Conservation (phyloP, 1,284 basidiomycete genomes). For the Melampsora americana region DNA sequence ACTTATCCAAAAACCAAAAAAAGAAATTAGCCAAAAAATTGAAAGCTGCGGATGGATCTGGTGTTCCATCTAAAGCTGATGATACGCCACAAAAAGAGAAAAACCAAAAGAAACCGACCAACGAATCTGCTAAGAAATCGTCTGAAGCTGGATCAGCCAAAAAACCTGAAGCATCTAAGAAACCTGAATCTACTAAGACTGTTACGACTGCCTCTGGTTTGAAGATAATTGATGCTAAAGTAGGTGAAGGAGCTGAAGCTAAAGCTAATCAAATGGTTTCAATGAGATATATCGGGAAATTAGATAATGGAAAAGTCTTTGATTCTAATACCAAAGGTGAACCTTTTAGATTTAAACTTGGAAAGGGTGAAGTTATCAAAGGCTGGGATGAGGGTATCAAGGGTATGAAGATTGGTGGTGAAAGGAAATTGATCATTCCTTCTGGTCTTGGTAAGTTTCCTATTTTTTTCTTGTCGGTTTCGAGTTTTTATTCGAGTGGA, state of each 20-base stretch:
- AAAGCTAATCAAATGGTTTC: slow-evolving; percentile 31
- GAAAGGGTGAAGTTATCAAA: slow-evolving; percentile 40
- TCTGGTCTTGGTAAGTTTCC: slow-evolving; percentile 19
- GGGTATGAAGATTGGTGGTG: slow-evolving; percentile 41
- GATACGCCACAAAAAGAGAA: slow-evolving; percentile 7
- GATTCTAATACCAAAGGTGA: slow-evolving; percentile 38
- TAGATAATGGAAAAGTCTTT: slow-evolving; percentile 35
- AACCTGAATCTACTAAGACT: background rate
- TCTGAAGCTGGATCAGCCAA: background rate
- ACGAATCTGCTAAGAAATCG: background rate
- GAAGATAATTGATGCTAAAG: slow-evolving; percentile 31
- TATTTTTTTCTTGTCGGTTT: background rate
- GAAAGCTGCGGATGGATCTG: background rate
- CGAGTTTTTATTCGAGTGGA: no score
- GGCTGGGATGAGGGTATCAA: slow-evolving; percentile 44
- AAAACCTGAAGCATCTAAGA: background rate
- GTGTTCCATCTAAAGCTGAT: background rate
- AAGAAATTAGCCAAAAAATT: slow-evolving; percentile 38
- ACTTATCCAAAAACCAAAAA: slow-evolving; percentile 34
- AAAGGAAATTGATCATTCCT: slow-evolving; percentile 33
- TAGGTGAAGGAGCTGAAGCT: slow-evolving; percentile 29
- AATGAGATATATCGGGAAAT: slow-evolving; percentile 43
- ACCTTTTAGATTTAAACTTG: slow-evolving; percentile 33
- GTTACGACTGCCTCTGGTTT: slow-evolving; percentile 30
- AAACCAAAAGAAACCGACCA: background rate